A percentile compares a stretch with the other conserved stretches of the same genome.
These are phyloP conservation scores for Pythium myriotylum DNA, from an alignment of 352 stramenopile genomes.

Conservation along the genomic window DNA sequence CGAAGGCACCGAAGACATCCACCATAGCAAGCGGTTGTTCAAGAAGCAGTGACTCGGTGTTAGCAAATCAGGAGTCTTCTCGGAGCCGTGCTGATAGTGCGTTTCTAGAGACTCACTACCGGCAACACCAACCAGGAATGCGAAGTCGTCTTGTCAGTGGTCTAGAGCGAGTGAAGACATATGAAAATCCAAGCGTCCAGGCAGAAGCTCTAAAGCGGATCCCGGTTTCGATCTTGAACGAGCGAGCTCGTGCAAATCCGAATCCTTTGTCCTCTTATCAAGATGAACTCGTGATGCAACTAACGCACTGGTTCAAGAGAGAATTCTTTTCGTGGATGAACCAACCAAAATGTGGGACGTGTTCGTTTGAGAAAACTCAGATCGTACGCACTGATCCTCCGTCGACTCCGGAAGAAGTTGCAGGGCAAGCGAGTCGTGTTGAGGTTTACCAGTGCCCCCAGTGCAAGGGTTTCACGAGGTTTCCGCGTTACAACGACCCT, in stretches of 20 bases:
- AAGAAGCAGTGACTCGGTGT: conserved; percentile 1
- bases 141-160: conserved; percentile 44
- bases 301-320: conserved; percentile 89
- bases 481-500: conserved; percentile 91
- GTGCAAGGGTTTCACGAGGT: conserved; percentile 66
- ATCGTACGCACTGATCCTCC: conserved; percentile 44
- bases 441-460: conserved; percentile 86
- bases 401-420: conserved; percentile 56
- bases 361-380: conserved; percentile 52
- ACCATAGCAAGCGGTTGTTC: conserved; percentile 10
- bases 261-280: conserved; percentile 50
- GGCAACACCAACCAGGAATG: conserved; percentile 54
- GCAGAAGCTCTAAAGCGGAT: conserved; percentile 69
- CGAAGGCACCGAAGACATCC: neutral
- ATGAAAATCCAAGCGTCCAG: conserved; percentile 71
- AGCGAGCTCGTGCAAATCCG: conserved; percentile 58
- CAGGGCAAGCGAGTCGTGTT: conserved; percentile 68
- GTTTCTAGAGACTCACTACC: conserved; percentile 45
- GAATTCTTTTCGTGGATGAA: conserved; percentile 93
- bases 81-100: conserved; percentile 33
- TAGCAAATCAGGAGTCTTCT: conserved; percentile 23
- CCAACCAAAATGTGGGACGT: conserved; percentile 64
- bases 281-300: conserved; percentile 73
- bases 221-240: conserved; percentile 61
- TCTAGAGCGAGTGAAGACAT: conserved; percentile 55